Evolutionary conservation across 441 rosid species (phyloP).

Genomic region (Rhodomyrtus psidioides): DNA sequence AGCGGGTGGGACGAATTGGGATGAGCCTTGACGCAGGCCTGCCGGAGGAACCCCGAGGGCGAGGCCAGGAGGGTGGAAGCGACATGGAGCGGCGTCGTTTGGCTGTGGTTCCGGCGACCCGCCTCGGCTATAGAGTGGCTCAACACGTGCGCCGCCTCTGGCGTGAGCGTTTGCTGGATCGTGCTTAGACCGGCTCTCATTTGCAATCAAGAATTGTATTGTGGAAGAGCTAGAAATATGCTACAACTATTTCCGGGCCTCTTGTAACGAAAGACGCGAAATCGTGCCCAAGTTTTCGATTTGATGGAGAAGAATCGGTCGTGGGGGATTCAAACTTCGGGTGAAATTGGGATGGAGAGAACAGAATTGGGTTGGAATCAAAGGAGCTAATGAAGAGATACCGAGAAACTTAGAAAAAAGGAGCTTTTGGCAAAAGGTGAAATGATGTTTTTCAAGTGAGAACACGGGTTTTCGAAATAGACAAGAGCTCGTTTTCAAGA

Average conservation of each 20-base stretch:
- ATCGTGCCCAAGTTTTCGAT: background rate
- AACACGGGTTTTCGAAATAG: background rate
- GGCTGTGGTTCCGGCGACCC: constrained; percentile 78
- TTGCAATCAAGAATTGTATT: background rate
- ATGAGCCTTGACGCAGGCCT: constrained; percentile 92
- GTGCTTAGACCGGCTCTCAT: constrained; percentile 93
- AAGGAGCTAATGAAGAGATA: background rate
- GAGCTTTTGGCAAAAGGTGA: background rate
- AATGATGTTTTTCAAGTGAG: background rate
- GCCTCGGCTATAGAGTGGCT: constrained; percentile 92
- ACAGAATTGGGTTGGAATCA: background rate
- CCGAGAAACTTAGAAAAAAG: background rate
- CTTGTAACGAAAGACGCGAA: background rate
- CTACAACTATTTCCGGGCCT: background rate
- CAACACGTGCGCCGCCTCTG: constrained; percentile 82
- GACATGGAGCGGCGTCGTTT: constrained; percentile 92
- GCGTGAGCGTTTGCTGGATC: constrained; percentile 93
- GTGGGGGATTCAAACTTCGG: background rate
- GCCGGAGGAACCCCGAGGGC: constrained; percentile 78
- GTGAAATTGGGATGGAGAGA: background rate
- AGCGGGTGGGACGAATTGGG: constrained; percentile 94
- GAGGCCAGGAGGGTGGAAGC: constrained; percentile 77
- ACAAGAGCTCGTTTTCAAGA: background rate
- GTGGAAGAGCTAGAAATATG: background rate
- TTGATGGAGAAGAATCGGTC: background rate